Conservation (phyloP, 78 protist genomes). For the Blattamonas nauphoetae region DNA sequence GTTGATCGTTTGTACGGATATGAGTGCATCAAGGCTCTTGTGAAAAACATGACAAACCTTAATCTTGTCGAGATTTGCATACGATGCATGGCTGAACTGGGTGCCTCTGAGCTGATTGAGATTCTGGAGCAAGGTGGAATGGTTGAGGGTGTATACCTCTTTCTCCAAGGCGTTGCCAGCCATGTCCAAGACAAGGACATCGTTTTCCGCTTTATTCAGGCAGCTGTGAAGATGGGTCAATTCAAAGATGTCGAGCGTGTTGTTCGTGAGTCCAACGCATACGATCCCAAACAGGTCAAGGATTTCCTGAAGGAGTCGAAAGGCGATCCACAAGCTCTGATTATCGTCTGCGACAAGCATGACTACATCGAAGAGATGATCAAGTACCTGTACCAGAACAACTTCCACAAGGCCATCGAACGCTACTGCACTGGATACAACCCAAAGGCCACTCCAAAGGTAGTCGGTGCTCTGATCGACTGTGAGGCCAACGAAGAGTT, state of each 20-base stretch:
- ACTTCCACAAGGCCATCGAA: conserved; percentile 75
- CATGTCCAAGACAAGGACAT: conserved; percentile 72
- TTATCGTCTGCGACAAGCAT: conserved; percentile 94
- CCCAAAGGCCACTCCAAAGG: conserved; percentile 73
- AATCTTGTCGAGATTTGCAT: conserved; percentile 85
- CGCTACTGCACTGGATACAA: conserved; percentile 79
- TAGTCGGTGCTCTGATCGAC: conserved; percentile 93
- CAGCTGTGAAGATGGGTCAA: conserved; percentile 82
- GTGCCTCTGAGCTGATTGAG: conserved; percentile 60
- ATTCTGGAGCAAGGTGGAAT: conserved; percentile 56
- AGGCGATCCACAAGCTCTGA: conserved; percentile 87
- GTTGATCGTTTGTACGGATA: conserved; percentile 27
- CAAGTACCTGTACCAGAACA: conserved; percentile 54
- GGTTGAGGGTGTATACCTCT: conserved; percentile 34
- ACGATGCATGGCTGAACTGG: conserved; percentile 71
- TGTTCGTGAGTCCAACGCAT: conserved; percentile 75
- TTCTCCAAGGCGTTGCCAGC: conserved; percentile 41
- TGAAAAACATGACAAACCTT: conserved; percentile 62
- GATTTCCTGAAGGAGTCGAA: conserved; percentile 88
- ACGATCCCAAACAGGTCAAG: conserved; percentile 77
- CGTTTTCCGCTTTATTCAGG: conserved; percentile 92
- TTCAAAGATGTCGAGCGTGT: conserved; percentile 89
- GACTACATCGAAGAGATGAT: conserved; percentile 90
- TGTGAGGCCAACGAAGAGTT: conserved; percentile 82
- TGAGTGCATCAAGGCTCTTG: conserved; percentile 73